Base-by-base conservation (phyloP, 805 yeast genomes). In the Priceomyces castillae region DNA sequence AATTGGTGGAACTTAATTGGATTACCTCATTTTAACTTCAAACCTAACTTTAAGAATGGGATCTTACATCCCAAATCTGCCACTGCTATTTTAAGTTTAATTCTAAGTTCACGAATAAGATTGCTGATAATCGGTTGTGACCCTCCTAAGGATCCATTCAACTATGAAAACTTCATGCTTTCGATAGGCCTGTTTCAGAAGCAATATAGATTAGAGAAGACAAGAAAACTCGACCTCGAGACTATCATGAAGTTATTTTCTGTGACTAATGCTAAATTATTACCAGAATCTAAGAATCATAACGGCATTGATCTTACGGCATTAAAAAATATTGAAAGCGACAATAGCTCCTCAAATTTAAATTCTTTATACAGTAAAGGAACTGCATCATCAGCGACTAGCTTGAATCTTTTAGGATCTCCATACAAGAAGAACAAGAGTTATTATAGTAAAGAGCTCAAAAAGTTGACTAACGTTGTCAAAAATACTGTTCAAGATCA, bases 1-100 rank as follows among this genome's bases (percentile, higher is more conserved):
- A 70, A 73, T 36, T 92, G 98, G 97, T 92, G 98, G 97, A 72
- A 71, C 30, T 59, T 78, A 28, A 76, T 84, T 49, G 96, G 96
- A 0, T 62, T 69, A 4, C 70, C 73, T 4, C 78, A 69, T 46
- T 71, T 62, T 45, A 69, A 65, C 44, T 46, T 56, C 18, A 69
- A 67, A 45, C 75, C 75, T 1, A 61, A 61, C 42, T 69, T 76
- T 18, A 74, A 69, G 44, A 80, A 78, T 44, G 85, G 84, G 0
- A 61, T 73, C 0, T 59, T 86, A 44, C 81, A 86, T 0, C 76
- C 90, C 0, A 69, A 78, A 2, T 80, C 95, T 0, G 86, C 90
- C 0, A 76, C 95, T 0, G 92, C 94, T 0, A 71, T 94, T 1
- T 62, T 94, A 7, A 94, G 97, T 37, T 78, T 88, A 54, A 77